Conservation (phyloP, 164 flowering plant genomes). For the Taxillus chinensis region DNA sequence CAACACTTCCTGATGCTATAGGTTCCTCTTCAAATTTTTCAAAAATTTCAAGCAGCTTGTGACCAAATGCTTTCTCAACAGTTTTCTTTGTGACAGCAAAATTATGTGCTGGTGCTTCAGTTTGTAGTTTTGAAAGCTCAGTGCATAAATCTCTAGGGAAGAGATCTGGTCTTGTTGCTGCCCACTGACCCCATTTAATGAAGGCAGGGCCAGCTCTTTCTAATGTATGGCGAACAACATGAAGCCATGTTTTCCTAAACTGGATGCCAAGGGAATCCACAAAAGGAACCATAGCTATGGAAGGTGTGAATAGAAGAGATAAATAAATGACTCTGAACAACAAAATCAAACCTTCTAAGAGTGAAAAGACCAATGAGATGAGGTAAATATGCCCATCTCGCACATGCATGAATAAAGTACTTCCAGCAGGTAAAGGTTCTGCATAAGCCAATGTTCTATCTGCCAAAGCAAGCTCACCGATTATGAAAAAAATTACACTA, state of each 20-base stretch:
- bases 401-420: constrained; percentile 40
- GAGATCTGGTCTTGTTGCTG: constrained; percentile 80
- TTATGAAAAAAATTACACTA: constrained; percentile 40
- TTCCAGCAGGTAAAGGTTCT: constrained; percentile 19
- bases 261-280: constrained; percentile 39
- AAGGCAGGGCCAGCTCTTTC: constrained; percentile 88
- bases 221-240: constrained; percentile 40
- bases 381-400: constrained; percentile 42
- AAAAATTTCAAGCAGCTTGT: constrained; percentile 59
- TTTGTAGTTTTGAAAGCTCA: constrained; percentile 61
- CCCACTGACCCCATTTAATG: constrained; percentile 93
- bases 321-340: constrained; percentile 46
- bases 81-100: constrained; percentile 46
- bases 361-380: constrained; percentile 30
- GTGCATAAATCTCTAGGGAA: constrained; percentile 61
- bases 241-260: constrained; percentile 56
- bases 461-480: constrained; percentile 41
- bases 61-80: constrained; percentile 67
- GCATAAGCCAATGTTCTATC: constrained; percentile 33
- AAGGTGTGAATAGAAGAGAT: constrained; percentile 52
- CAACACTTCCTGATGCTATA: constrained; percentile 83
- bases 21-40: constrained; percentile 70
- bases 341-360: constrained; percentile 41
- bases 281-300: constrained; percentile 62
- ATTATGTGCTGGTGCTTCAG: constrained; percentile 65